Conservation (phyloP, 495 filamentous ascomycete genomes). For the Chaetomium cochliodes region DNA sequence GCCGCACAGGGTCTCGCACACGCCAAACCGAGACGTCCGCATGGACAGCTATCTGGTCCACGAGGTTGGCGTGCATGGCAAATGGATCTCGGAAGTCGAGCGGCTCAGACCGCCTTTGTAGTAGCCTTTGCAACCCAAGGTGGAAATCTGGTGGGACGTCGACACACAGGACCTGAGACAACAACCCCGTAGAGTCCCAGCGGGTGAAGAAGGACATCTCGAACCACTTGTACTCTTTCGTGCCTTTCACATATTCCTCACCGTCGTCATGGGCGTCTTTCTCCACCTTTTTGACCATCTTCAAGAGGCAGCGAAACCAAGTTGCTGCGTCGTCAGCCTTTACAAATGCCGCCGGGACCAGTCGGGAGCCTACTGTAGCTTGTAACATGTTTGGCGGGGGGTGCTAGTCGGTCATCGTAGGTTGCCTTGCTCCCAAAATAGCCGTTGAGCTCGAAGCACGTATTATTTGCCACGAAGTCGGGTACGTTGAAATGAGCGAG, state of each 20-base stretch:
- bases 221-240: slow-evolving; percentile 27
- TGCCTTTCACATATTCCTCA: slow-evolving; percentile 21
- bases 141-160: slow-evolving; percentile 23
- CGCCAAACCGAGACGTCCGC: slow-evolving; percentile 30
- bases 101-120: not conserved
- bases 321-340: slow-evolving; percentile 19
- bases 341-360: not conserved
- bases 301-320: slow-evolving; percentile 27
- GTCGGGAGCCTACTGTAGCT: slow-evolving; percentile 13
- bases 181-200: slow-evolving; percentile 19
- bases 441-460: slow-evolving; percentile 32
- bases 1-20: slow-evolving; percentile 27
- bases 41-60: slow-evolving; percentile 26
- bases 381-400: slow-evolving; percentile 3
- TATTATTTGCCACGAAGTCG: slow-evolving; percentile 24
- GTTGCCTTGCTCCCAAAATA: slow-evolving; percentile 26
- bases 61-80: slow-evolving; percentile 26
- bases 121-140: not conserved
- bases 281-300: slow-evolving; percentile 27
- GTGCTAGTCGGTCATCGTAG: slow-evolving; percentile 10
- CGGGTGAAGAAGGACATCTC: slow-evolving; percentile 30
- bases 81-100: slow-evolving; percentile 25
- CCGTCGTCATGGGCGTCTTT: slow-evolving; percentile 16
- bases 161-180: slow-evolving; percentile 25
- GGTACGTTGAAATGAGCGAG: slow-evolving; percentile 29